Evolutionary conservation across 495 filamentous ascomycete species (phyloP).

Genomic region (Annulohypoxylon bovei): DNA sequence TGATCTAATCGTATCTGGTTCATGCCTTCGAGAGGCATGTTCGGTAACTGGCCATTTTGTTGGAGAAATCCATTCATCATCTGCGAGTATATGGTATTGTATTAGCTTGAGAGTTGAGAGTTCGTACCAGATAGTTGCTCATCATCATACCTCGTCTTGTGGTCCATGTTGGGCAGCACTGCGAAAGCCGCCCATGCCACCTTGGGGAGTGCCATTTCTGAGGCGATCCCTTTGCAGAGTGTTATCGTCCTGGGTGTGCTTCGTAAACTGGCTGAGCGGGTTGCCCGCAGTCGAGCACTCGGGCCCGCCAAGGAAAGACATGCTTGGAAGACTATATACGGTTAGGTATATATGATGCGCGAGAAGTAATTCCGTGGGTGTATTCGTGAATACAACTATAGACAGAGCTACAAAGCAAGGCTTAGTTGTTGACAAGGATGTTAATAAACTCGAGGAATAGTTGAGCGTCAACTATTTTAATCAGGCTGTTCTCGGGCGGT

Average conservation of each 20-base stretch:
- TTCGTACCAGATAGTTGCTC: not conserved
- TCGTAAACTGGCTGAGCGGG: conserved; percentile 94
- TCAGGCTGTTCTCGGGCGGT: conserved; percentile 8
- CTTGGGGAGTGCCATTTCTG: conserved; percentile 71
- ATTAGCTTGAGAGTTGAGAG: conserved; percentile 18
- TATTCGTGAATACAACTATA: not conserved
- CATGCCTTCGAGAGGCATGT: conserved; percentile 56
- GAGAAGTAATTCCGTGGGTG: not conserved
- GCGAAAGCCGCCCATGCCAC: conserved; percentile 54
- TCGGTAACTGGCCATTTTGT: conserved; percentile 63
- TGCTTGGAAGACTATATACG: conserved; percentile 49
- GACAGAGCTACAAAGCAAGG: not conserved
- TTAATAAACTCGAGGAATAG: not conserved
- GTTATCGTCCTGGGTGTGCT: conserved; percentile 94
- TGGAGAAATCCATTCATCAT: conserved; percentile 95
- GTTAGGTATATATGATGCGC: not conserved
- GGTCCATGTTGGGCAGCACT: conserved; percentile 51
- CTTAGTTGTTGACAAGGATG: not conserved
- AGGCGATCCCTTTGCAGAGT: conserved; percentile 90
- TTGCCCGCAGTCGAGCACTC: conserved; percentile 98
- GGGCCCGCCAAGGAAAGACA: conserved; percentile 89
- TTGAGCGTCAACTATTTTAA: not conserved
- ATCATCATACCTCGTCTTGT: conserved; percentile 56
- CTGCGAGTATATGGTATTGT: conserved; percentile 54
- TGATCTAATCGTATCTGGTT: conserved; percentile 52